Evolutionary conservation across 345 rosid genomes (phyloP), one percentile per base, ranked within the genome.

Genomic region (Heritiera fomes): DNA sequence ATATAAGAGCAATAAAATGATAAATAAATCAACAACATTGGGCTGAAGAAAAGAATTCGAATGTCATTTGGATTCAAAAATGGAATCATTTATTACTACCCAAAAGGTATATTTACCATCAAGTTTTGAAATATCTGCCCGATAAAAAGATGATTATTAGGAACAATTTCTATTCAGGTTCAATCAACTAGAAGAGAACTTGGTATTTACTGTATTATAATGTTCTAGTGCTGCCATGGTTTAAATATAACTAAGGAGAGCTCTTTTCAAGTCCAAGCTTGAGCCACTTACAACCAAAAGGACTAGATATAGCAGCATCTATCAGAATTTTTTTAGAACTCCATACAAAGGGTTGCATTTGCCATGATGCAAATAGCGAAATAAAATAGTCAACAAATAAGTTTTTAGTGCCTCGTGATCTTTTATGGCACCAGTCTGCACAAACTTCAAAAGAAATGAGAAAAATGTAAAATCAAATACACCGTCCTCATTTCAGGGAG

Each of bases 21-120:
- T 63, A 34, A 13, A 63, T 34, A 10, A 20, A 63, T 34, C 43
- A 63, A 63, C 20, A 14, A 34, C 34, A 32, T 32, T 63, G 10
- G 45, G 68, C 12, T 63, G 20, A 63, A 62, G 68, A 34, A n/a
- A 63, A 63, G 68, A 32, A 63, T 63, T 63, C 45, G 34, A 34
- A 63, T 13, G 43, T 63, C 18, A 63, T 63, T 34, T 34, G 45
- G 45, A 63, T 34, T 63, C 12, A 13, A 32, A 9, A 60, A 60
- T 1, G 14, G 32, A 23, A 20, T 59, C 5, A 60, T 10, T 28
- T 38, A 64, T 64, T 20, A 64, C 69, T 38, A 64, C 20, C n/a
- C 46, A 10, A 6, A 63, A 7, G 69, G 46, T 7, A 63, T 6
- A 15, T 34, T 64, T 64, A 38, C 46, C 7, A 15, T 38, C 4